These are phyloP conservation scores for Neurospora sp. DNA, from an alignment of 495 filamentous ascomycete species.

Conservation along the genomic window DNA sequence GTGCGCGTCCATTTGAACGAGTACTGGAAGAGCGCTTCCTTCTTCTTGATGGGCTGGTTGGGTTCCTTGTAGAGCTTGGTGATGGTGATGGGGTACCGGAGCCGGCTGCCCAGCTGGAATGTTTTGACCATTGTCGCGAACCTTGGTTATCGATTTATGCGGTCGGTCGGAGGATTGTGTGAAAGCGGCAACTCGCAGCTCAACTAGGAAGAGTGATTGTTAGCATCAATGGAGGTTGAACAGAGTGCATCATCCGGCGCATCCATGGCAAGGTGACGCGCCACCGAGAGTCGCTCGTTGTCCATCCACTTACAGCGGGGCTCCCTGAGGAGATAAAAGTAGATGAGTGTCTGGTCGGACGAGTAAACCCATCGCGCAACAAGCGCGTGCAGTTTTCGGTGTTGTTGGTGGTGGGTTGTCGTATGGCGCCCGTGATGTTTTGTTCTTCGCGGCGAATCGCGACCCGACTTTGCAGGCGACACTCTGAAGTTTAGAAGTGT, in stretches of 20 bases:
- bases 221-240: neutral
- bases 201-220: neutral
- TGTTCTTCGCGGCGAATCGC: neutral
- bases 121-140: constrained; percentile 23
- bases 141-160: neutral
- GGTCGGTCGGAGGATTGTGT: neutral
- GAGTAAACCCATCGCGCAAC: constrained; percentile 23
- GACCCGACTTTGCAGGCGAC: neutral
- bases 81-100: constrained; percentile 94
- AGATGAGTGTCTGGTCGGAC: neutral
- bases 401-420: neutral
- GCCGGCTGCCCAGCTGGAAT: constrained; percentile 40
- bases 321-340: constrained; percentile 11
- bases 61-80: constrained; percentile 69
- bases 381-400: constrained; percentile 9
- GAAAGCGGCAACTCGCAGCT: neutral
- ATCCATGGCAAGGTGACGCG: neutral
- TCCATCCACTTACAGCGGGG: constrained; percentile 9
- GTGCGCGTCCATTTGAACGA: constrained; percentile 63
- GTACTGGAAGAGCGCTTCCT: constrained; percentile 74
- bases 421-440: neutral
- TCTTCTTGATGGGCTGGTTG: constrained; percentile 62
- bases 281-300: neutral
- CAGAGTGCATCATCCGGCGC: neutral
- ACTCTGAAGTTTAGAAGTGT: neutral